Evolutionary conservation across 1,139 yeast species (phyloP).

Genomic region (Geotrichum klebahnii): DNA sequence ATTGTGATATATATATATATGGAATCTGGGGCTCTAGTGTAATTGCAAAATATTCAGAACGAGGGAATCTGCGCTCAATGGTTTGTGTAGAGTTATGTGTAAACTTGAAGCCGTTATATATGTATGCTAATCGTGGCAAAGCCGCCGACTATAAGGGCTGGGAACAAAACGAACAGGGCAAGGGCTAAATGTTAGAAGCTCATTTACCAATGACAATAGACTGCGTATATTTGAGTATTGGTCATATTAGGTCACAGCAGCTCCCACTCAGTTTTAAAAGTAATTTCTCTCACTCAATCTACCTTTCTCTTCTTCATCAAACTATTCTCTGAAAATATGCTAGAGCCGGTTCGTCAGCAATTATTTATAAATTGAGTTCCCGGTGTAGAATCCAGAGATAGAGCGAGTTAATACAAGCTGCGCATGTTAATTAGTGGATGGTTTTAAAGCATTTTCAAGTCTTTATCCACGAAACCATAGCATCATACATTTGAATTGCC

Average conservation of each 20-base stretch:
- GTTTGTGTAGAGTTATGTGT: no score
- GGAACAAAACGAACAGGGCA: no score
- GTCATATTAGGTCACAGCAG: neutral
- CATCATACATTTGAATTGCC: slow-evolving; percentile 11
- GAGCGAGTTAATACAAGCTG: slow-evolving; percentile 4
- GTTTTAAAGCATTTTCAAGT: slow-evolving; percentile 10
- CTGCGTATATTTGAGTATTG: no score
- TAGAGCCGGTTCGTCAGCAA: slow-evolving; percentile 17
- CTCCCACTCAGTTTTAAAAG: neutral
- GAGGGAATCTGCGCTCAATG: neutral
- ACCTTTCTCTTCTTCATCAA: slow-evolving; percentile 10
- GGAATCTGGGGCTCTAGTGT: neutral
- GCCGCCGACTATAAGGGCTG: no score
- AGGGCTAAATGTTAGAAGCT: no score
- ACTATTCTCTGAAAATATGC: slow-evolving; percentile 15
- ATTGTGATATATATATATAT: slow-evolving; percentile 4
- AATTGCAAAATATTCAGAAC: neutral
- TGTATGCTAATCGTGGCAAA: neutral
- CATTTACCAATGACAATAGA: no score
- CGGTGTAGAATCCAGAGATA: slow-evolving; percentile 19
- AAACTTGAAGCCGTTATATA: neutral
- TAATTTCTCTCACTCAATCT: neutral
- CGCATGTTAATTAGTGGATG: neutral
- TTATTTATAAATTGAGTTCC: neutral
- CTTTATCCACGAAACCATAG: neutral